These are phyloP conservation scores for Fragilaria crotonensis DNA, from an alignment of 108 stramenopile genomes.

Conservation along the genomic window DNA sequence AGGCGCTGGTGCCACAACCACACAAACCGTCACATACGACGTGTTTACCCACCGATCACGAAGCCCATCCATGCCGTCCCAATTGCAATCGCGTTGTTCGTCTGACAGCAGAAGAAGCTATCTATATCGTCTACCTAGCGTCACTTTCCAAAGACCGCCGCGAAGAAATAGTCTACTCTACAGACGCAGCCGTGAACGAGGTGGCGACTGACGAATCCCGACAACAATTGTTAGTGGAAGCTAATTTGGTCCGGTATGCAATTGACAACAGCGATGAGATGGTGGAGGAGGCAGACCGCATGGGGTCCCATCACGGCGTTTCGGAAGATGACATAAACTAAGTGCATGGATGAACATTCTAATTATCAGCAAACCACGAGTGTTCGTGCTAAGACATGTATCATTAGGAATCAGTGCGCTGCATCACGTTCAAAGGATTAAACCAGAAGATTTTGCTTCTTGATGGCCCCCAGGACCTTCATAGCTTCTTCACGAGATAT, in stretches of 20 bases:
- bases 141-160: slow-evolving; percentile 35
- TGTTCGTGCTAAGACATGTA: too few species aligned
- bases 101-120: slow-evolving; percentile 27
- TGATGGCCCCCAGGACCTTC: background rate
- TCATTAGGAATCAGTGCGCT: too few species aligned
- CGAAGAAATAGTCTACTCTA: slow-evolving; percentile 16
- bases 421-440: too few species aligned
- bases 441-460: background rate
- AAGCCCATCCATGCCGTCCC: slow-evolving; percentile 6
- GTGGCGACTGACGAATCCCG: slow-evolving; percentile 3
- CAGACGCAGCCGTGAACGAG: slow-evolving; percentile 8
- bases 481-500: background rate
- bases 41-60: background rate
- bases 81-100: background rate
- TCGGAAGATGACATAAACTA: too few species aligned
- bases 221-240: slow-evolving; percentile 57
- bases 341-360: too few species aligned
- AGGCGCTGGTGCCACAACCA: background rate
- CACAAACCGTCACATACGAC: background rate
- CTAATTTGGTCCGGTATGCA: slow-evolving; percentile 47
- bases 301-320: too few species aligned
- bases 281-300: too few species aligned
- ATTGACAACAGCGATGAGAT: slow-evolving; percentile 58
- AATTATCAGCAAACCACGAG: too few species aligned
- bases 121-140: slow-evolving; percentile 54